phyloP scores from a whole-genome alignment of 495 filamentous ascomycete species.

The Penicillium roqueforti region DNA sequence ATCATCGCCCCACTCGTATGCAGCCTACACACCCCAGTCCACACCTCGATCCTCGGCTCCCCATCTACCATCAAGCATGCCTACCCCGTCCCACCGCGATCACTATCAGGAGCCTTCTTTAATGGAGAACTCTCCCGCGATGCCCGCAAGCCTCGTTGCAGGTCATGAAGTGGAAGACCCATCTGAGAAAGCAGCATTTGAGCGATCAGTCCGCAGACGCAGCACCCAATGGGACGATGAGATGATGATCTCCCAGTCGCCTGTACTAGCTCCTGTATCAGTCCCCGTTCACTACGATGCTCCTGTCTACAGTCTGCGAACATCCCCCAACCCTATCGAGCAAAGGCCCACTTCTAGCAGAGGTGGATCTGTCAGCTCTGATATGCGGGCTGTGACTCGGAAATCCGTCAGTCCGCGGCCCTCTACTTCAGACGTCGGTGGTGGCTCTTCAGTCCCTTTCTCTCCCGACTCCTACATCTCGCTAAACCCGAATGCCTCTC shows the following conservation, averaged over 20 bases:
- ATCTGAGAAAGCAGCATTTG: constrained; percentile 37
- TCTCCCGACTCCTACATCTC: constrained; percentile 73
- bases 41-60: constrained; percentile 19
- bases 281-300: constrained; percentile 23
- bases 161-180: constrained; percentile 64
- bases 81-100: constrained; percentile 4
- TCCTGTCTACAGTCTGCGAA: constrained; percentile 36
- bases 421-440: constrained; percentile 46
- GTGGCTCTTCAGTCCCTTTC: constrained; percentile 68
- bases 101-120: neutral
- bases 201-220: constrained; percentile 22
- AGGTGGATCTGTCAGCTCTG: constrained; percentile 54
- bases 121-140: constrained; percentile 39
- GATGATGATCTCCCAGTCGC: constrained; percentile 23
- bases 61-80: constrained; percentile 43
- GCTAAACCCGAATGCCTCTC: constrained; percentile 42
- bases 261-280: constrained; percentile 19
- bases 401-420: constrained; percentile 79
- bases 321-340: constrained; percentile 30
- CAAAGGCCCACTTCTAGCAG: constrained; percentile 23
- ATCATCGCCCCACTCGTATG: constrained; percentile 27
- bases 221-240: constrained; percentile 34
- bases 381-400: constrained; percentile 53
- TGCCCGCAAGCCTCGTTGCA: constrained; percentile 66
- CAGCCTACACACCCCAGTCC: constrained; percentile 35